Evolutionary conservation across 2,329 filamentous ascomycete genomes (phyloP).

Genomic region (Calonectria crousiana): DNA sequence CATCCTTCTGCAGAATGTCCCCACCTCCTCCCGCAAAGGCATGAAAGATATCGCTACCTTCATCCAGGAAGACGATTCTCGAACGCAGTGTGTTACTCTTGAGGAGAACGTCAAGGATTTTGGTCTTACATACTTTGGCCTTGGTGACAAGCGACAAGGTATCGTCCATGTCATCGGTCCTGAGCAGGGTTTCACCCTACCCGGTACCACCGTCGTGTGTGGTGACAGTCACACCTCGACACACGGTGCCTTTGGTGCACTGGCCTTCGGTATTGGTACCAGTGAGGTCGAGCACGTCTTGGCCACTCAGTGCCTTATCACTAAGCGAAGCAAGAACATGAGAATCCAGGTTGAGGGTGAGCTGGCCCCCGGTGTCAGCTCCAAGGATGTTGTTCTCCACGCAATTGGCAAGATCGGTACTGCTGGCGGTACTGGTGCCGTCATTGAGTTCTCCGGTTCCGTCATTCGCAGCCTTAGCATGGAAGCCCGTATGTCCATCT

Average conservation of each 20-base stretch:
- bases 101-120: conserved; percentile 98
- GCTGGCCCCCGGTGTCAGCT: conserved; percentile 90
- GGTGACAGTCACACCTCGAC: conserved; percentile 99
- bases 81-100: conserved; percentile 92
- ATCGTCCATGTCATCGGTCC: conserved; percentile 99
- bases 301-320: conserved; percentile 95
- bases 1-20: conserved; percentile 78
- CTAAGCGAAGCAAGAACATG: conserved; percentile 98
- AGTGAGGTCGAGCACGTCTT: conserved; percentile 99
- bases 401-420: conserved; percentile 95
- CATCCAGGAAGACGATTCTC: conserved; percentile 93
- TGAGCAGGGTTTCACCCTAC: conserved; percentile 98
- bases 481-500: conserved; percentile 99
- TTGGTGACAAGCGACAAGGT: conserved; percentile 95
- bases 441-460: conserved; percentile 98
- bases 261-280: conserved; percentile 97
- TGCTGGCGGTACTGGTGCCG: conserved; percentile 91
- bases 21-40: conserved; percentile 88
- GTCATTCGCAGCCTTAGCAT: conserved; percentile 91
- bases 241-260: conserved; percentile 93
- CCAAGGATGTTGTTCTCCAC: conserved; percentile 94
- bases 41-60: conserved; percentile 96
- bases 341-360: conserved; percentile 94
- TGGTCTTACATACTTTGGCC: conserved; percentile 95
- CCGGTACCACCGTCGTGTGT: conserved; percentile 95